Conservation (phyloP, 768 basidiomycete species). For the Kwoniella sp. region DNA sequence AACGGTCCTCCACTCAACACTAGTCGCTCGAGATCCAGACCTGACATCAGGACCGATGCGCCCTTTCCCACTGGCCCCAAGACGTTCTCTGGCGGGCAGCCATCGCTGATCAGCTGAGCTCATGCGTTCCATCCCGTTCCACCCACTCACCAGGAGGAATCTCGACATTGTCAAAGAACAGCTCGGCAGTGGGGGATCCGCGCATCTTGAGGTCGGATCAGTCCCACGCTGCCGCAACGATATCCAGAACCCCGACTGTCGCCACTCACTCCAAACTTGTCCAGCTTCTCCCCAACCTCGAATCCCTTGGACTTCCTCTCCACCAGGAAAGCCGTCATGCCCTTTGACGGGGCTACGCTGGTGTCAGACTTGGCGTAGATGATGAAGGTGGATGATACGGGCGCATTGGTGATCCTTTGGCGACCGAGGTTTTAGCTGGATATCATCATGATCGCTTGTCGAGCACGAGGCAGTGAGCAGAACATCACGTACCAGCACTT, state of each 20-base stretch:
- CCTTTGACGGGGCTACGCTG: constrained; percentile 66
- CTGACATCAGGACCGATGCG: constrained; percentile 86
- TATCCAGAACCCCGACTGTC: not conserved
- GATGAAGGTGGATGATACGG: constrained; percentile 80
- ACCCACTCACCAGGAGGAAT: constrained; percentile 68
- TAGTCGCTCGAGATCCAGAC: constrained; percentile 83
- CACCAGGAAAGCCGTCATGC: constrained; percentile 87
- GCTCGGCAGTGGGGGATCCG: constrained; percentile 88
- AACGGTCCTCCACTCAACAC: constrained; percentile 89
- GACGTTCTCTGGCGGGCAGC: constrained; percentile 62
- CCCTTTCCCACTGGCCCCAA: constrained; percentile 76
- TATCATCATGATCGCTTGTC: too few species aligned
- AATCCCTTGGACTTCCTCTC: constrained; percentile 61
- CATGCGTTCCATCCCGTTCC: not conserved
- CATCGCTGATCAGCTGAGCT: constrained; percentile 5
- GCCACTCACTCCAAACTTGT: constrained; percentile 70
- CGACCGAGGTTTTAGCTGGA: too few species aligned
- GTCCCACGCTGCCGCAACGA: not conserved
- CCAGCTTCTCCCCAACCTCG: constrained; percentile 77
- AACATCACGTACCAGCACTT: constrained; percentile 78
- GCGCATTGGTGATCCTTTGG: constrained; percentile 91
- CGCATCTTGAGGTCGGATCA: constrained; percentile 59
- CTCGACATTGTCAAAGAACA: constrained; percentile 84
- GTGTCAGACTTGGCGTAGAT: constrained; percentile 88
- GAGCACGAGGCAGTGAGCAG: not conserved